Conservation (phyloP, 805 yeast species). For the Sugiyamaella chiloensis region DNA sequence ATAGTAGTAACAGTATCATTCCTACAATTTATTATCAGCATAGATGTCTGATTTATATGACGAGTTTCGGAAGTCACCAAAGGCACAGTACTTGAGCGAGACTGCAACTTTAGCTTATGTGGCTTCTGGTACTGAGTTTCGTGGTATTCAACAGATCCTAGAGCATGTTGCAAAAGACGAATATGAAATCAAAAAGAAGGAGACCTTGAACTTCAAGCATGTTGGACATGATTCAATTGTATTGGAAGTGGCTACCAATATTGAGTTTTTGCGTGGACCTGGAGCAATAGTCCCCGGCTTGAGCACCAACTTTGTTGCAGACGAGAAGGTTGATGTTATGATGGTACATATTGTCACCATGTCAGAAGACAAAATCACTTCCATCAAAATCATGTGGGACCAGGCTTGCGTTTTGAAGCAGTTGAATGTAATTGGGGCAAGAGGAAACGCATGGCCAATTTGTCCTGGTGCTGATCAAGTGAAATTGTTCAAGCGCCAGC, state of each 20-base stretch:
- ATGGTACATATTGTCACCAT: slow-evolving; percentile 20
- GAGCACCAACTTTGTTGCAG: slow-evolving; percentile 27
- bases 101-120: slow-evolving; percentile 21
- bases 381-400: slow-evolving; percentile 27
- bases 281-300: slow-evolving; percentile 28
- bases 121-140: slow-evolving; percentile 20
- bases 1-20: background rate
- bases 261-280: slow-evolving; percentile 28
- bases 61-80: slow-evolving; percentile 15
- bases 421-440: slow-evolving; percentile 29
- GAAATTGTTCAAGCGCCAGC: background rate
- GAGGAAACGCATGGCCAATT: slow-evolving; percentile 32
- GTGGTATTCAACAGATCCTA: slow-evolving; percentile 21
- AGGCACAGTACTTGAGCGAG: slow-evolving; percentile 5
- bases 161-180: slow-evolving; percentile 18
- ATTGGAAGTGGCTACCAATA: slow-evolving; percentile 24
- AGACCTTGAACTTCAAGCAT: slow-evolving; percentile 20
- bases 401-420: slow-evolving; percentile 30
- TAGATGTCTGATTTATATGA: slow-evolving; percentile 13
- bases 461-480: slow-evolving; percentile 24
- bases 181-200: slow-evolving; percentile 20
- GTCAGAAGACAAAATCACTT: slow-evolving; percentile 17
- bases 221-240: slow-evolving; percentile 17
- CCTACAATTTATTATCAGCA: too few species aligned
- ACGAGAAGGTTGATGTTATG: slow-evolving; percentile 24